phyloP scores from a whole-genome alignment of 257 asterid species.

The Nicotiana undulata region DNA sequence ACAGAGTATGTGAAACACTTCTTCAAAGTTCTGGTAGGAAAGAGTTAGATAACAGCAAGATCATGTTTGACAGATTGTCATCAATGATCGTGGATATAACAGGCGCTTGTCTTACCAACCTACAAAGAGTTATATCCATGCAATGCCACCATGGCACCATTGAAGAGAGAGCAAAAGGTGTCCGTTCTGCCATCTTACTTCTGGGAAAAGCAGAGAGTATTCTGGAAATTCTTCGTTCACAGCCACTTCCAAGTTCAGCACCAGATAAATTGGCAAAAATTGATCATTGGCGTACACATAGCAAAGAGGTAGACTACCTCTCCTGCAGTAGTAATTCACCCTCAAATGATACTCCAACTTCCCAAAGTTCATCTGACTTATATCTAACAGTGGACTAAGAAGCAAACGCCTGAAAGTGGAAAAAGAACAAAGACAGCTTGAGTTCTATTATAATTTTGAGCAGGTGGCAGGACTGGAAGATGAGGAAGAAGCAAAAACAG shows the following conservation, averaged over 20 bases:
- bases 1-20: conserved; percentile 19
- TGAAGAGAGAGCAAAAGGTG: conserved; percentile 26
- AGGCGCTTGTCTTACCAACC: conserved; percentile 20
- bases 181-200: conserved; percentile 23
- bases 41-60: neutral
- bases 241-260: conserved; percentile 12
- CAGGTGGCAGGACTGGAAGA: too few relatives aligned
- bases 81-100: conserved; percentile 22
- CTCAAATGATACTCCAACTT: neutral
- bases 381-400: conserved; percentile 9
- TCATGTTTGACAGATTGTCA: conserved; percentile 19
- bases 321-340: neutral
- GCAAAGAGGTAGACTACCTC: neutral
- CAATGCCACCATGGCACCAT: conserved; percentile 17
- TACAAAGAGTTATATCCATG: conserved; percentile 13
- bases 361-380: neutral
- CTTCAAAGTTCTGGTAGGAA: neutral
- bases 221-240: conserved; percentile 14
- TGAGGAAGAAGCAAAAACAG: too few relatives aligned
- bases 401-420: neutral
- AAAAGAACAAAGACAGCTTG: neutral
- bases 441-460: neutral
- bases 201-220: conserved; percentile 25
- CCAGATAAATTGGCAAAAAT: conserved; percentile 14
- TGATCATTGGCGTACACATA: conserved; percentile 23